Evolutionary conservation across 495 filamentous ascomycete species (phyloP).

Genomic region (Daldinia caldariorum): DNA sequence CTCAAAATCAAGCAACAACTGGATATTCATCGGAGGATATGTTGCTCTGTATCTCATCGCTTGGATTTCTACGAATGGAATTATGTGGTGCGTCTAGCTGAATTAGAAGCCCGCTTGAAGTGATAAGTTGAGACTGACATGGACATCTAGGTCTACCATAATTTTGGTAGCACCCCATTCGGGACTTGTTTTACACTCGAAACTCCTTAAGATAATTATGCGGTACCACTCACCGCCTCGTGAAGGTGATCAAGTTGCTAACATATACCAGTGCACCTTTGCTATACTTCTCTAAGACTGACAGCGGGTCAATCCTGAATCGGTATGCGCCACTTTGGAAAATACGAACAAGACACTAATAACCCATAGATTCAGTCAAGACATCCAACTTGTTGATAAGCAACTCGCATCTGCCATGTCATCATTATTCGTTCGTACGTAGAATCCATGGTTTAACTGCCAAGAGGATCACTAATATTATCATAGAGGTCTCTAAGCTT

Average conservation of each 20-base stretch:
- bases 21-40: constrained; percentile 48
- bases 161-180: constrained; percentile 39
- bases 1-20: constrained; percentile 11
- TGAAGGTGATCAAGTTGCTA: background rate
- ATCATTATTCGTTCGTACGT: constrained; percentile 42
- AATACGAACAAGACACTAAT: constrained; percentile 4
- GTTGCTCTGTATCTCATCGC: constrained; percentile 43
- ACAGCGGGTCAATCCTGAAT: constrained; percentile 45
- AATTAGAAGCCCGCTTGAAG: background rate
- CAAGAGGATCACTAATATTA: background rate
- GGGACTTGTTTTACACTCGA: constrained; percentile 24
- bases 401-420: constrained; percentile 34
- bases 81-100: constrained; percentile 41
- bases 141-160: constrained; percentile 17
- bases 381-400: constrained; percentile 39
- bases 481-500: constrained; percentile 41
- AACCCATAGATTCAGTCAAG: constrained; percentile 37
- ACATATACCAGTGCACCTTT: constrained; percentile 32
- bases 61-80: constrained; percentile 45
- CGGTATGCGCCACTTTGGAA: constrained; percentile 29
- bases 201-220: constrained; percentile 29
- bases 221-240: background rate
- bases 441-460: background rate
- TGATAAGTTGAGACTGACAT: background rate
- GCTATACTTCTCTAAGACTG: constrained; percentile 37